Conservation (phyloP, 2,329 filamentous ascomycete genomes). For the Ascosphaera acerosa region DNA sequence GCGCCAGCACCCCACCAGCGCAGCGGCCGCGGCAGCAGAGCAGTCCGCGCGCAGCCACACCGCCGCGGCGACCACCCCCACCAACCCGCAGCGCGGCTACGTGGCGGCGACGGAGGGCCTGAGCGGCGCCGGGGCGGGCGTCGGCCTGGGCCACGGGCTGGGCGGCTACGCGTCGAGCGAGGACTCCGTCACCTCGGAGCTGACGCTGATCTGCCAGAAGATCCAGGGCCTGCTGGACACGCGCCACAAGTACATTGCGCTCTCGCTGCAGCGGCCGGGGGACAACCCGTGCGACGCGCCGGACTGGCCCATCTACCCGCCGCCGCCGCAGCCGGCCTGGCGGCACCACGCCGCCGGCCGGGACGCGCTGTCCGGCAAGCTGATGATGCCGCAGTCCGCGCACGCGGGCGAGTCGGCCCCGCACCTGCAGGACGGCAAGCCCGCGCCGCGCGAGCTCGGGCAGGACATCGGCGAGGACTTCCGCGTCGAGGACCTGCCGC, state of each 20-base stretch:
- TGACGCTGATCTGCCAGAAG: conserved; percentile 67
- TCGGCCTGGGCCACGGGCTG: conserved; percentile 33
- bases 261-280: conserved; percentile 56
- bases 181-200: conserved; percentile 56
- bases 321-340: conserved; percentile 82
- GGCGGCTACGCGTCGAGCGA: conserved; percentile 46
- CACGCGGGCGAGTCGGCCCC: conserved; percentile 9
- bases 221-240: conserved; percentile 76
- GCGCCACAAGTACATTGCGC: conserved; percentile 62
- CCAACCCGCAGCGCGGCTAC: conserved; percentile 29
- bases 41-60: conserved; percentile 23
- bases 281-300: conserved; percentile 76
- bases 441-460: conserved; percentile 47
- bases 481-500: conserved; percentile 48
- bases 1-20: not conserved
- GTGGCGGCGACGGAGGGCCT: conserved; percentile 29
- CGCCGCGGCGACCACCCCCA: conserved; percentile 23
- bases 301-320: conserved; percentile 71
- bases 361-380: conserved; percentile 10
- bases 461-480: conserved; percentile 87
- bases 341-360: conserved; percentile 29
- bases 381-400: conserved; percentile 6
- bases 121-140: conserved; percentile 30
- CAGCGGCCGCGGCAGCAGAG: conserved; percentile 19
- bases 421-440: conserved; percentile 25